Percentiles rank a stretch among this genome's conserved stretches.
phyloP scores from a whole-genome alignment of 2,329 filamentous ascomycete genomes.

The Colletotrichum sublineola region DNA sequence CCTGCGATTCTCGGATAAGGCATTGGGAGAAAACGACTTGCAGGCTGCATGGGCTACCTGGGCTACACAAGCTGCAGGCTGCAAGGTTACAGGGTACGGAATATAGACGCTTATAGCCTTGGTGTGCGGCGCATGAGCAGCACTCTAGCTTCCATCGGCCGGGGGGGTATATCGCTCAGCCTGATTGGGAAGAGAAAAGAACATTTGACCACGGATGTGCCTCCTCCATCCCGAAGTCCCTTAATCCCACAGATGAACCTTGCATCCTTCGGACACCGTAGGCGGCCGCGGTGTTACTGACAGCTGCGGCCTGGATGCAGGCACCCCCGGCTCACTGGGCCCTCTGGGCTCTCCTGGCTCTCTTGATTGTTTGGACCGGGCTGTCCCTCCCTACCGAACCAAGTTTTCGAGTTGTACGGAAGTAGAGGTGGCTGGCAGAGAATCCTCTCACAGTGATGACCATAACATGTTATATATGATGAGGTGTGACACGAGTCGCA shows the following conservation, averaged over 20 bases:
- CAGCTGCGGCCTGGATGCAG: conserved; percentile 31
- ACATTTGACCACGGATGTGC: not conserved
- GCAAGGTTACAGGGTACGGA: not conserved
- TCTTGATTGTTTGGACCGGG: not conserved
- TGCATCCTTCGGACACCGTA: not conserved
- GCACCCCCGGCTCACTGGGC: conserved; percentile 14
- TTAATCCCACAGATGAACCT: not conserved
- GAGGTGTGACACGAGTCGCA: conserved; percentile 27
- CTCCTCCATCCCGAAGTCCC: not conserved
- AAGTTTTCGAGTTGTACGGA: conserved; percentile 21
- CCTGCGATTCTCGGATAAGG: not conserved
- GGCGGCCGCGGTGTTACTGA: conserved; percentile 28
- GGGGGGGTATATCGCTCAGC: not conserved
- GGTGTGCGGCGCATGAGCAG: not conserved
- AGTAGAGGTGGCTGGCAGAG: conserved; percentile 3
- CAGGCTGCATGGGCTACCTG: not conserved
- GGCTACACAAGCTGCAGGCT: not conserved
- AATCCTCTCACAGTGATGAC: conserved; percentile 23
- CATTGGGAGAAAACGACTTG: not conserved
- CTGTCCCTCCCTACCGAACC: not conserved
- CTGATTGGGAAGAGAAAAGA: not conserved
- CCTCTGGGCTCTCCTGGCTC: not conserved
- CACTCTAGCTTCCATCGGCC: not conserved
- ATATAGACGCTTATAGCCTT: not conserved
- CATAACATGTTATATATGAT: not conserved